Evolutionary conservation across 176 grass and related monocot species (phyloP), one percentile per base, ranked within the genome.

Genomic region (Phoenix roebelenii): DNA sequence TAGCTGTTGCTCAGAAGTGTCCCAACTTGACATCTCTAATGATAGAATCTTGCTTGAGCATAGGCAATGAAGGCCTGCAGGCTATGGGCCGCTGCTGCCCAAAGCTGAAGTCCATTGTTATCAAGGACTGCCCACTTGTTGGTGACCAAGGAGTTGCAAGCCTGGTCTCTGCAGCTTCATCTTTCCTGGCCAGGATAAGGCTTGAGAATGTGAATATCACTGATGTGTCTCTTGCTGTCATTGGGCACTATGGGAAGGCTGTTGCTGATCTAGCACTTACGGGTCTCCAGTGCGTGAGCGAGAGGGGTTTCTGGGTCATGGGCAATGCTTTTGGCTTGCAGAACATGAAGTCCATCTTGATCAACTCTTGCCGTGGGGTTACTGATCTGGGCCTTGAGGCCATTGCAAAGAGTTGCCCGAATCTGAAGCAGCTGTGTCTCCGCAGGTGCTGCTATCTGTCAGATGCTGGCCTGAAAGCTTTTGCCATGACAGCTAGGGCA

Each of bases 251-350:
- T 0, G 87, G 93, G 5, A 98, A 85, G 67, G 64, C 61, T 5
- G 56, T 98, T 63, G 83, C 74, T 4, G 88, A 98, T 18, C 65
- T 98, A 50, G 68, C 76, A 6, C 75, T 98, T 0, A 66, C 70
- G 44, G 69, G 81, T 65, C 87, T 98, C 9, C 72, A 83, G 2
- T 65, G 48, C 0, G 77, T 98, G 5, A 85, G 75, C 5, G 93
- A 98, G 79, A 89, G 79, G 60, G 93, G 93, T 22, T 98, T 89
- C 61, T 98, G 88, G 93, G 93, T 98, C 51, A 98, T 98, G 93
- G 93, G 84, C 15, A 98, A 92, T 60, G 79, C 88, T 59, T 70
- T 85, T 54, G 88, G 88, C 58, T 69, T 98, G 58, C 88, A 85
- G 76, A 98, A 89, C 68, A 76, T 98, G 65, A 78, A 80, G 53